Evolutionary conservation across 768 basidiomycete species (phyloP), one percentile per base, ranked within the genome.

Genomic region (Agaricus blazei): DNA sequence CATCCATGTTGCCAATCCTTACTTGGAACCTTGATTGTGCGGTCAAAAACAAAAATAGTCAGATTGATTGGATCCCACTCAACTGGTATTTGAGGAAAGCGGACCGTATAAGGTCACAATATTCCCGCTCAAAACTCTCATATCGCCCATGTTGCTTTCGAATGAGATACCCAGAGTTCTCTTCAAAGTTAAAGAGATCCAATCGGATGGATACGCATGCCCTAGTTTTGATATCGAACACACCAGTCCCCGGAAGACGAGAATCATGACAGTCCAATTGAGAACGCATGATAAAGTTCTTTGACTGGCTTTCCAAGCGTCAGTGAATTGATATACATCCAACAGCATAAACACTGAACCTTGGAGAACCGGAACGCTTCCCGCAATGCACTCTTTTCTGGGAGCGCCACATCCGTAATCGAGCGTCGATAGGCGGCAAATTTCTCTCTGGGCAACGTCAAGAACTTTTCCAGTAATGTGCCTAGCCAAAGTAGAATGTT

Each of bases 1-100:
- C 96, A 64, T 97, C 94, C 96, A 98, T 98, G 65, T 87, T 84
- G 8, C 96, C 96, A 58, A 99, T 98, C 4, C 96, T 86, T 2
- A 82, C 95, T 77, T 99, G 96, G 73, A 98, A 88, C 60, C 91
- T 19, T 93, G 57, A n/a, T 51, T 48, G 38, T 56, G 28, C 51
- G 24, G 43, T 4, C 54, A 47, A 4, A 47, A 4, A 26, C 24
- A 41, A 40, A 14, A 23, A 38, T 28, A 6, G 12, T 8, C 6
- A 0, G 34, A 27, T 24, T 34, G 40, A 4, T 44, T 29, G 14
- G 40, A 12, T 19, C 44, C 19, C 27, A 34, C 72, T 36, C 58
- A 41, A 90, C 90, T 81, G 87, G 68, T 93, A 98, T 73, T 98
- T 98, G 52, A 99, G 77, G 74, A 98, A 96, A 1, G 93, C 95